Percentiles rank a stretch among this genome's conserved stretches.
These are phyloP conservation scores for Smallanthus sonchifolius DNA, from an alignment of 129 eudicot genomes.

Conservation along the genomic window DNA sequence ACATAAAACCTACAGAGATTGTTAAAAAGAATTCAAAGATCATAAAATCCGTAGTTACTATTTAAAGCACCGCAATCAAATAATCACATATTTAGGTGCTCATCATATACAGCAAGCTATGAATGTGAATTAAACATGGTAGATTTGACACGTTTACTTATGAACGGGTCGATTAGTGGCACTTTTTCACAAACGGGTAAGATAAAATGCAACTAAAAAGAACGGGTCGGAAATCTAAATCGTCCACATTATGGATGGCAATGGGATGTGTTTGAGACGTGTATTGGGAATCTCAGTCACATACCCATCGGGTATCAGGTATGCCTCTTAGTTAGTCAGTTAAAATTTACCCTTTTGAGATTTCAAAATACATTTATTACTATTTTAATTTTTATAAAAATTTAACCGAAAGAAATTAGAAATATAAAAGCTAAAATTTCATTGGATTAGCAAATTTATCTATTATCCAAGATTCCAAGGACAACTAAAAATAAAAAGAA, in stretches of 20 bases:
- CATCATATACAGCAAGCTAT: background rate
- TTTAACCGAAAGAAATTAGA: no score
- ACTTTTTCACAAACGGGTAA: background rate
- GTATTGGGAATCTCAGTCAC: no score
- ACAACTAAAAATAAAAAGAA: no score
- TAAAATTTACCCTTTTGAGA: no score
- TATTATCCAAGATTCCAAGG: no score
- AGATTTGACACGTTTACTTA: background rate
- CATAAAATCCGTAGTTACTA: background rate
- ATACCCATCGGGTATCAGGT: no score
- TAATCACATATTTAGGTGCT: background rate
- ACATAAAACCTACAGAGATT: conserved; percentile 70
- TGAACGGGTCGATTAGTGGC: background rate
- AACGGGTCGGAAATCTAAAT: background rate
- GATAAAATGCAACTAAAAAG: background rate
- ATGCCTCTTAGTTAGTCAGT: no score
- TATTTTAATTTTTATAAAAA: no score
- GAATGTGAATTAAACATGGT: background rate
- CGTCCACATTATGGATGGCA: background rate
- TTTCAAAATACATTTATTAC: no score
- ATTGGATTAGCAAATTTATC: no score
- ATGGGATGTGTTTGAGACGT: no score
- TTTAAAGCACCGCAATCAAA: background rate
- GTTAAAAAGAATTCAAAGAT: background rate
- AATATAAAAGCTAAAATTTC: no score